Conservation (phyloP, 179 eudicot species). For the Silene vulgaris region DNA sequence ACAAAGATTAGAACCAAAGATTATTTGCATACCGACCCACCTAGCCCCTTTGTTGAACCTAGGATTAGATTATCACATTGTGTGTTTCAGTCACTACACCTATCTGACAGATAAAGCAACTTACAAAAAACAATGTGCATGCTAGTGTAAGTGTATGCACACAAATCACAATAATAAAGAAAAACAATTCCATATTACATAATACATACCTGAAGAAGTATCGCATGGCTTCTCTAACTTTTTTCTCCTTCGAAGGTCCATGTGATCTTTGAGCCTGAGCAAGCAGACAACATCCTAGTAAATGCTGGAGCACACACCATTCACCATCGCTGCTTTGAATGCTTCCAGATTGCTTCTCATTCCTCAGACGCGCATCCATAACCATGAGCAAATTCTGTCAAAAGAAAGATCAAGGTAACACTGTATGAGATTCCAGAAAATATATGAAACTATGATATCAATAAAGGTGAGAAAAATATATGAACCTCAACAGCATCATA, state of each 20-base stretch:
- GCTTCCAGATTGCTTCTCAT: conserved; percentile 68
- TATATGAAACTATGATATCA: conserved; percentile 7
- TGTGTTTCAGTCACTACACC: neutral
- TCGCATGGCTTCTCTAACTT: conserved; percentile 74
- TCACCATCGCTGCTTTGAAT: conserved; percentile 65
- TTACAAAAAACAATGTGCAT: neutral
- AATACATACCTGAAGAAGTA: conserved; percentile 76
- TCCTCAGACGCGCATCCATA: conserved; percentile 61
- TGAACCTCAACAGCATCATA: conserved; percentile 79
- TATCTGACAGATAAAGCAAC: neutral
- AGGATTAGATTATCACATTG: neutral
- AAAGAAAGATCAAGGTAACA: conserved; percentile 11
- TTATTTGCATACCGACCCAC: too few species aligned
- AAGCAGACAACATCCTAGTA: conserved; percentile 88
- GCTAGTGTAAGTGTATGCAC: neutral
- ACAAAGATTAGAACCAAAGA: too few species aligned
- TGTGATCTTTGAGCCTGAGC: conserved; percentile 59
- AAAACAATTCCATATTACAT: conserved; percentile 2
- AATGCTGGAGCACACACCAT: conserved; percentile 69
- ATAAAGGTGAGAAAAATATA: conserved; percentile 16
- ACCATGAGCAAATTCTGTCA: conserved; percentile 62
- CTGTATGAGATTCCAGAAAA: neutral
- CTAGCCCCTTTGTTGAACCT: too few species aligned
- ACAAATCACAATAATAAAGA: neutral
- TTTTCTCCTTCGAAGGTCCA: conserved; percentile 49